Conservation (phyloP, 2,329 filamentous ascomycete genomes). For the Xylariaceae sp. region DNA sequence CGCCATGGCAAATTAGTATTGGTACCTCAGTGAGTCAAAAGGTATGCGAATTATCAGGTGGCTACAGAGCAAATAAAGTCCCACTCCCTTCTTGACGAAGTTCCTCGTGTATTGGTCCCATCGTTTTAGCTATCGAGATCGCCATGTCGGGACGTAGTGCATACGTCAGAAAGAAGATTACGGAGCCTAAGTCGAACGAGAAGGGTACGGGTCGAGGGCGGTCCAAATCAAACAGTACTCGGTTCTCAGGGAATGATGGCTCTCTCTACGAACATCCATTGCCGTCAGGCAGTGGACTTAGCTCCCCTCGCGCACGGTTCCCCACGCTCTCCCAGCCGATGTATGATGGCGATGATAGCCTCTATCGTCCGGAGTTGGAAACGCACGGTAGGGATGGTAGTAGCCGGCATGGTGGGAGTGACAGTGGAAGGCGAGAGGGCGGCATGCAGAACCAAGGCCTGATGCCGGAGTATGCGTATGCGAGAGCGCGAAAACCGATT, state of each 20-base stretch:
- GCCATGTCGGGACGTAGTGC: conserved; percentile 56
- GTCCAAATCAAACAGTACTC: conserved; percentile 35
- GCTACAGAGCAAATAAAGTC: not conserved
- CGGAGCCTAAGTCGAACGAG: conserved; percentile 42
- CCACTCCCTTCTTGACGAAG: not conserved
- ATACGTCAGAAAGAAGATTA: conserved; percentile 56
- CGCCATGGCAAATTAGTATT: not conserved
- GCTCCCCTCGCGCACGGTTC: conserved; percentile 42
- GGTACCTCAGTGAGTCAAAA: not conserved
- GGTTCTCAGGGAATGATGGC: conserved; percentile 37
- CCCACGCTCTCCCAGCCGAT: conserved; percentile 44
- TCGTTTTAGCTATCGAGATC: not conserved
- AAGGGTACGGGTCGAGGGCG: conserved; percentile 30
- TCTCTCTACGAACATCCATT: conserved; percentile 38
- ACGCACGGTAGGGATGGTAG: conserved; percentile 30
- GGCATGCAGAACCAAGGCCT: conserved; percentile 28
- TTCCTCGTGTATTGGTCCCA: not conserved
- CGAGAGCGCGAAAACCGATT: conserved; percentile 40
- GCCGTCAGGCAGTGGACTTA: conserved; percentile 40
- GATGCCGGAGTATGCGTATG: conserved; percentile 44
- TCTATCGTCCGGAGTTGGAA: conserved; percentile 28
- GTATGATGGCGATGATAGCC: conserved; percentile 32
- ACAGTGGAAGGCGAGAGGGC: conserved; percentile 34
- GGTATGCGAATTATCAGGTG: not conserved
- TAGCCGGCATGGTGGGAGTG: conserved; percentile 39